Conservation (phyloP, 805 yeast genomes). For the Pichia cabralensis region DNA sequence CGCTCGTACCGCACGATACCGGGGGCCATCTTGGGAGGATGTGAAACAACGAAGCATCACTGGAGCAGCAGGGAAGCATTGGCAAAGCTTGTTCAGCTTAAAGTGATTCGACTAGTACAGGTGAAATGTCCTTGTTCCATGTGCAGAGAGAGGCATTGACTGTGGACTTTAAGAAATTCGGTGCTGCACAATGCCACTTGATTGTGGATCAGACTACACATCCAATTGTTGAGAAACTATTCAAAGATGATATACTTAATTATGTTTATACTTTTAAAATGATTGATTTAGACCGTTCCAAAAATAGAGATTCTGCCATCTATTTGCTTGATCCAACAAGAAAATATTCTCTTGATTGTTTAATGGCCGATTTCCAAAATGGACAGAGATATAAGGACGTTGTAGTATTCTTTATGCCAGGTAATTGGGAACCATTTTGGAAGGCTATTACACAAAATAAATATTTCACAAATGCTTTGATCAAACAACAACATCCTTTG, state of each 20-base stretch:
- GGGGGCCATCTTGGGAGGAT: too few relatives aligned
- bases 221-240: constrained; percentile 18
- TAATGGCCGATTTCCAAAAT: constrained; percentile 59
- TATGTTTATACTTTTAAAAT: constrained; percentile 22
- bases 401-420: constrained; percentile 59
- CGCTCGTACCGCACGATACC: too few relatives aligned
- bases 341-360: constrained; percentile 60
- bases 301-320: constrained; percentile 47
- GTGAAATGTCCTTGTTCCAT: constrained; percentile 19
- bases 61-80: too few relatives aligned
- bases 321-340: constrained; percentile 63
- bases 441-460: constrained; percentile 13
- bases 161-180: constrained; percentile 8
- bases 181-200: constrained; percentile 21
- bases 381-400: constrained; percentile 71
- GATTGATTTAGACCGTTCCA: constrained; percentile 24
- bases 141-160: constrained; percentile 19
- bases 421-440: constrained; percentile 24
- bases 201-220: constrained; percentile 23
- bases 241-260: constrained; percentile 21
- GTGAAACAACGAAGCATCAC: too few relatives aligned
- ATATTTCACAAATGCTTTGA: constrained; percentile 2
- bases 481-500: constrained; percentile 1
- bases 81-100: too few relatives aligned
- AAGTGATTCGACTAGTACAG: too few relatives aligned